Evolutionary conservation across 2,329 filamentous ascomycete genomes (phyloP).

Genomic region (Calycina herbarum): DNA sequence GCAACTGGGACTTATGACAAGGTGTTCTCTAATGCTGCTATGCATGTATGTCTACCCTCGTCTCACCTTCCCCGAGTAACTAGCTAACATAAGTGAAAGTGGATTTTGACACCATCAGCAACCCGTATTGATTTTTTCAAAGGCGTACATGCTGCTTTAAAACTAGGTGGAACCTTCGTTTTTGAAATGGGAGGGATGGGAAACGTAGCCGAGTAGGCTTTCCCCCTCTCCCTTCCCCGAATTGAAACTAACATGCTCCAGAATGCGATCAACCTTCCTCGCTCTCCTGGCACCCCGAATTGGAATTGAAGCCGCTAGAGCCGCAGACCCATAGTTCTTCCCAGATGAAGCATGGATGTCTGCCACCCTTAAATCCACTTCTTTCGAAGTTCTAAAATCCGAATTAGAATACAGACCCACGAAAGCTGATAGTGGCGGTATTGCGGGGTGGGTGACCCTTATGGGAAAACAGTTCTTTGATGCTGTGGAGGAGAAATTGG

Average conservation of each 20-base stretch:
- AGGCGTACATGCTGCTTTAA: slow-evolving; percentile 52
- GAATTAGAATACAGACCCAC: slow-evolving; percentile 69
- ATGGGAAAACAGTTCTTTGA: slow-evolving; percentile 63
- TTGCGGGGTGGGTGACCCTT: slow-evolving; percentile 65
- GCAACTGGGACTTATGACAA: slow-evolving; percentile 47
- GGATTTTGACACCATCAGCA: slow-evolving; percentile 54
- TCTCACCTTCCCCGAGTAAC: not conserved
- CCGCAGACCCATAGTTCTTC: slow-evolving; percentile 69
- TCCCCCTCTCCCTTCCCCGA: not conserved
- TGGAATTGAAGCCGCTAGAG: slow-evolving; percentile 48
- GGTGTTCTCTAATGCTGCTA: slow-evolving; percentile 65
- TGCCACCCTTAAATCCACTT: slow-evolving; percentile 42
- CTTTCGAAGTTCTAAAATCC: slow-evolving; percentile 44
- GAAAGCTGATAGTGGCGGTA: slow-evolving; percentile 54
- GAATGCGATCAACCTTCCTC: slow-evolving; percentile 56
- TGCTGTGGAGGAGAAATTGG: slow-evolving; percentile 44
- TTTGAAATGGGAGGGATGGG: slow-evolving; percentile 74
- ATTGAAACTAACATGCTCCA: not conserved
- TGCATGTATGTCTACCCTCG: slow-evolving; percentile 37
- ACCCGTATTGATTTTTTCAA: slow-evolving; percentile 52
- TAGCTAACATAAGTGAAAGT: slow-evolving; percentile 40
- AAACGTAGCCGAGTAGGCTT: slow-evolving; percentile 56
- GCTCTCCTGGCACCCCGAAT: slow-evolving; percentile 53
- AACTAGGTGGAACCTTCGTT: slow-evolving; percentile 56
- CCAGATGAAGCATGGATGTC: slow-evolving; percentile 62